phyloP scores from a whole-genome alignment of 2,329 filamentous ascomycete genomes.

The Venturia oleaginea region DNA sequence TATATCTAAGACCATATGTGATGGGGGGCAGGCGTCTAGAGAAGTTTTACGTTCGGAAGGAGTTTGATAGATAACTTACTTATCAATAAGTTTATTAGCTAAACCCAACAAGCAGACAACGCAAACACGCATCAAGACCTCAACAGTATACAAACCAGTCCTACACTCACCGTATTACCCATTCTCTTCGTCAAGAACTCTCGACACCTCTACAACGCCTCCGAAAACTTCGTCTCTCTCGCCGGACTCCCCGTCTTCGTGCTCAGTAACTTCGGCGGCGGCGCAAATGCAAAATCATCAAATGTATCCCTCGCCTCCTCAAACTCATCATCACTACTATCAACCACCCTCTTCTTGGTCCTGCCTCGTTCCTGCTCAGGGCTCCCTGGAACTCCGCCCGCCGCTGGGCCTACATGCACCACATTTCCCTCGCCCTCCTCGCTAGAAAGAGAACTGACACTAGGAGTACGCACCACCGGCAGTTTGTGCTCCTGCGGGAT shows the following conservation, averaged over 20 bases:
- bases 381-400: constrained; percentile 17
- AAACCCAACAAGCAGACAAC: background rate
- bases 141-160: background rate
- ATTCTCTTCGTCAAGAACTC: background rate
- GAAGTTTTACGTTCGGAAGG: too few relatives aligned
- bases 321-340: constrained; percentile 32
- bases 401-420: constrained; percentile 15
- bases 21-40: too few relatives aligned
- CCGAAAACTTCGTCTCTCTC: constrained; percentile 37
- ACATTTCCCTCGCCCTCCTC: constrained; percentile 20
- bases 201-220: constrained; percentile 6
- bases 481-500: background rate
- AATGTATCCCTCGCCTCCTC: constrained; percentile 45
- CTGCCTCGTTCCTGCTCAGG: constrained; percentile 4
- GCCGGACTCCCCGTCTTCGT: constrained; percentile 40
- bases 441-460: background rate
- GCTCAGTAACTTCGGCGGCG: constrained; percentile 24
- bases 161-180: background rate
- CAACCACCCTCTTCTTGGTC: constrained; percentile 23
- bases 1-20: too few relatives aligned
- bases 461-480: background rate
- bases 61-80: too few relatives aligned
- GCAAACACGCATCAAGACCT: background rate
- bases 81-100: too few relatives aligned
- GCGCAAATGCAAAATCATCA: constrained; percentile 35